Base-by-base conservation (phyloP, 2,329 filamentous ascomycete genomes). In the Aureobasidium sp. region DNA sequence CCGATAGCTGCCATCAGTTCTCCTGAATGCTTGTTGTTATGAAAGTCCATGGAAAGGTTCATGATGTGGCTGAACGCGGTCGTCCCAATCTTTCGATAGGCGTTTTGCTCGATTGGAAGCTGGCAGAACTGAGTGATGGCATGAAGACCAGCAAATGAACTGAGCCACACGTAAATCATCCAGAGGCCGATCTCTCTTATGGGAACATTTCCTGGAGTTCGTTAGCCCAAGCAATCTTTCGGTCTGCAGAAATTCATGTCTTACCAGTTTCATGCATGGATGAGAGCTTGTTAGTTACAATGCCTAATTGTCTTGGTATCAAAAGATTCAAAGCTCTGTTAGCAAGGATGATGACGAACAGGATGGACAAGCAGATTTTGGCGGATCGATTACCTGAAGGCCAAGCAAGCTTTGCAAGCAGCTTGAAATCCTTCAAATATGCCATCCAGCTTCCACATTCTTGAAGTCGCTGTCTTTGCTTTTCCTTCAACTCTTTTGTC, bases 371-470 rank as follows among this genome's bases (percentile, higher is more conserved):
- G 51, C 83, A 83, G 16, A 86, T 66, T 64, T 93, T 87, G 16
- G 93, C 76, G 12, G 71, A 67, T 50, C 74, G 77, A 61, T 85
- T 79, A 37, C 83, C 78, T 48, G 80, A 77, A 1, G 90, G 89
- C 81, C 86, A 90, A 17, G 95, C 74, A 63, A 89, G 87, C 0
- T 87, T 88, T 24, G 90, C 73, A 65, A 95, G 85, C 30, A 91
- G 66, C 59, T 72, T 74, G 69, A 90, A 94, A 5, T 84, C 80
- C 63, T 85, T 88, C 24, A 84, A 74, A 62, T 93, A 93, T 38
- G 80, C 79, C 59, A 87, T 77, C 86, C 86, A 91, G 58, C 83
- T 88, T 1, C 87, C 87, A 55, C 85, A 80, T 58, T 85, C 80
- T 63, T 84, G 77, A n/a, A 90, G 74, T 2, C 84, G 79, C 67